Evolutionary conservation across 768 basidiomycete genomes (phyloP).

Genomic region (Cystofilobasidium bisporidii): DNA sequence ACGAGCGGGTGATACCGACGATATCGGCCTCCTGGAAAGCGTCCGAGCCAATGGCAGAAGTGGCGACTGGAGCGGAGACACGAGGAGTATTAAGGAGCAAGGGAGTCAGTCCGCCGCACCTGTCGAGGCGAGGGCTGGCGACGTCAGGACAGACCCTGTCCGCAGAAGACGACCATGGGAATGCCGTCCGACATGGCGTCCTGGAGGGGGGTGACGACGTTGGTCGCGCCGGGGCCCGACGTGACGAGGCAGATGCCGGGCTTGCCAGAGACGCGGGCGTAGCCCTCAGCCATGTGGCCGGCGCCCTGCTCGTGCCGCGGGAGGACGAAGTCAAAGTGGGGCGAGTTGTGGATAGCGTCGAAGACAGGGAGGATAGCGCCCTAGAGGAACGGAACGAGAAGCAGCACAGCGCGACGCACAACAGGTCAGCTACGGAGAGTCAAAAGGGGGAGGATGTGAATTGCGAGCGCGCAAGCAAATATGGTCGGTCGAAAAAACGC

Average conservation of each 20-base stretch:
- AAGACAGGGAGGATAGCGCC: constrained; percentile 99
- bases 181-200: constrained; percentile 91
- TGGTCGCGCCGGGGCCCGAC: constrained; percentile 94
- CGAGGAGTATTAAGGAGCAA: too few species aligned
- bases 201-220: constrained; percentile 96
- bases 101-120: neutral
- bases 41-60: constrained; percentile 96
- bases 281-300: constrained; percentile 98
- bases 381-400: constrained; percentile 13
- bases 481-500: too few species aligned
- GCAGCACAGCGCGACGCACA: too few species aligned
- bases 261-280: constrained; percentile 92
- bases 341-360: constrained; percentile 94
- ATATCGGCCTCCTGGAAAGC: constrained; percentile 98
- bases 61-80: constrained; percentile 57
- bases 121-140: neutral
- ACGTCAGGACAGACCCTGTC: constrained; percentile 47
- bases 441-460: too few species aligned
- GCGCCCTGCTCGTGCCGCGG: constrained; percentile 97
- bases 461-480: too few species aligned
- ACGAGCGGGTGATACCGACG: constrained; percentile 88
- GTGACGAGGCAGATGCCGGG: constrained; percentile 97
- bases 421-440: neutral
- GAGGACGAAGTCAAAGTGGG: constrained; percentile 87
- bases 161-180: constrained; percentile 87